Conservation (phyloP, 225 moss, liverwort and hornwort genomes). For the Marchantia paleacea region DNA sequence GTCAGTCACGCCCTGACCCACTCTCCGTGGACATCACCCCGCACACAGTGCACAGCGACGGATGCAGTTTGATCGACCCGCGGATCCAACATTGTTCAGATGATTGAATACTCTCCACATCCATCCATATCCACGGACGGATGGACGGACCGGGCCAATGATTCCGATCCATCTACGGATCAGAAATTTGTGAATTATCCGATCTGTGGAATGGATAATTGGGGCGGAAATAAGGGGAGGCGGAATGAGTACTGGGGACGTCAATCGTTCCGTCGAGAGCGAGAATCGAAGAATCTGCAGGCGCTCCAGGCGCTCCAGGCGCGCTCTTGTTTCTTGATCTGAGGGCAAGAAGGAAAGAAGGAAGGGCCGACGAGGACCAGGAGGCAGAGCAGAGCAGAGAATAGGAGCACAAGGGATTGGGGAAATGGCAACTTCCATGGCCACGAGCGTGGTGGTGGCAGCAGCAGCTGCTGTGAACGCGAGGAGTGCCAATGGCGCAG, state of each 20-base stretch:
- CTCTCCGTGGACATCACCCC: no score
- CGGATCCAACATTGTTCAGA: no score
- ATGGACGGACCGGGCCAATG: no score
- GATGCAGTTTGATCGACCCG: no score
- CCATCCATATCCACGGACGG: no score
- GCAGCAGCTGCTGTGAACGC: not conserved
- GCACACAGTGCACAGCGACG: no score
- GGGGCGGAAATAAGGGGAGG: not conserved
- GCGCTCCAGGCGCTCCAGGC: not conserved
- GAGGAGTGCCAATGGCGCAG: constrained; percentile 17
- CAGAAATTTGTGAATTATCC: constrained; percentile 10
- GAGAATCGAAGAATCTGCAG: no score
- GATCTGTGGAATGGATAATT: not conserved
- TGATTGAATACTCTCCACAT: no score
- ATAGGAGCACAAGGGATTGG: not conserved
- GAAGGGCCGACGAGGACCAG: not conserved
- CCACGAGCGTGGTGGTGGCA: constrained; percentile 3
- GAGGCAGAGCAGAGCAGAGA: not conserved
- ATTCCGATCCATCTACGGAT: not conserved
- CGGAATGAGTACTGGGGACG: not conserved
- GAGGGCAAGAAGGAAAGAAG: not conserved
- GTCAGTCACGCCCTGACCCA: no score
- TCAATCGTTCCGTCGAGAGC: not conserved
- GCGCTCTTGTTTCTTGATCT: not conserved
- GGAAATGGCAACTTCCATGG: constrained; percentile 18